Evolutionary conservation across 1,139 yeast species (phyloP).

Genomic region (Suhomyces terraborum): DNA sequence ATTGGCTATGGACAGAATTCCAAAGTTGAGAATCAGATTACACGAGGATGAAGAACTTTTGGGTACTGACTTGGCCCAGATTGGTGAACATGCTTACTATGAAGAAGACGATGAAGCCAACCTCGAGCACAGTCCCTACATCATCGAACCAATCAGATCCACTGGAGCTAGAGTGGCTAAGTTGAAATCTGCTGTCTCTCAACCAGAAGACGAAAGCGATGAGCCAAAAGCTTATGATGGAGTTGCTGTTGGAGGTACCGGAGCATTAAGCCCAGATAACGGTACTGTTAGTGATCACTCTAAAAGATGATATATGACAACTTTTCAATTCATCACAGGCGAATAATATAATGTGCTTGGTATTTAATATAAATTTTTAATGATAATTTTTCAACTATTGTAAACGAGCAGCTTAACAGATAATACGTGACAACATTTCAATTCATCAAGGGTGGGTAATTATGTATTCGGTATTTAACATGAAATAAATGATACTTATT

Average conservation of each 20-base stretch:
- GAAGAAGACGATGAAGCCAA: conserved; percentile 34
- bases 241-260: conserved; percentile 23
- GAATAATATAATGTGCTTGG: not conserved
- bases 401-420: too few species aligned
- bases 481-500: too few species aligned
- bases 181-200: conserved; percentile 30
- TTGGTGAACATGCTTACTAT: conserved; percentile 80
- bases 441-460: too few species aligned
- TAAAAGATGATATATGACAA: conserved; percentile 14
- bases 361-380: conserved; percentile 1
- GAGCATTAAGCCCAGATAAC: conserved; percentile 24
- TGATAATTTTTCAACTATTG: not conserved
- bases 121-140: conserved; percentile 43
- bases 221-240: conserved; percentile 16
- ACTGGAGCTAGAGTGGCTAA: conserved; percentile 45
- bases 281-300: conserved; percentile 26
- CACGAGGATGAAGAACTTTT: conserved; percentile 85
- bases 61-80: conserved; percentile 88
- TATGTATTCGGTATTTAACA: too few species aligned
- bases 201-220: conserved; percentile 17
- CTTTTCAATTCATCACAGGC: not conserved
- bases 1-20: conserved; percentile 73
- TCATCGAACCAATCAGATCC: conserved; percentile 77
- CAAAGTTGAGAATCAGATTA: conserved; percentile 80
- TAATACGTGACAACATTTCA: too few species aligned